Evolutionary conservation across 2,329 filamentous ascomycete genomes (phyloP).

Genomic region (Alternaria sp.): DNA sequence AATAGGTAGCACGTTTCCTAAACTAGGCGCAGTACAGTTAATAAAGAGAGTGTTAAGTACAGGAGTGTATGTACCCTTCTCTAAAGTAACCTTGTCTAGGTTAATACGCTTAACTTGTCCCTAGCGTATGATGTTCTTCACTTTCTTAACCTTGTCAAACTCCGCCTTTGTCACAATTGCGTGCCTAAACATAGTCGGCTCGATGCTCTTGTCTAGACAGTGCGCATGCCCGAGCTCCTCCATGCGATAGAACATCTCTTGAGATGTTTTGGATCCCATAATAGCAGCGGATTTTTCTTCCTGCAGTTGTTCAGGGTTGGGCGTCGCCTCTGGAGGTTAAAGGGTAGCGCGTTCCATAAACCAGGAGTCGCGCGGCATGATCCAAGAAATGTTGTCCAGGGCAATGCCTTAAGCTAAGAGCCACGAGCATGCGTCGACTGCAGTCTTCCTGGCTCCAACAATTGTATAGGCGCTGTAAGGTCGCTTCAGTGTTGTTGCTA

Average conservation of each 20-base stretch:
- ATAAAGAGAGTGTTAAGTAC: slow-evolving; percentile 1
- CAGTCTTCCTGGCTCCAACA: not conserved
- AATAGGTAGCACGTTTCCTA: not conserved
- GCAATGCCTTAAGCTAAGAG: not conserved
- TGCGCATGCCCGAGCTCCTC: not conserved
- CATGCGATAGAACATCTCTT: not conserved
- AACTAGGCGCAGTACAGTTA: not conserved
- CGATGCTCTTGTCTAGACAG: not conserved
- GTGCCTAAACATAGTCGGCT: not conserved
- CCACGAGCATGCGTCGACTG: not conserved
- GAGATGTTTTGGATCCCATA: not conserved
- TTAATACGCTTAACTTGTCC: not conserved
- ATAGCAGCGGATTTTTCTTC: not conserved
- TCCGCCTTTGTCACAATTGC: not conserved
- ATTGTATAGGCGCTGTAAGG: not conserved
- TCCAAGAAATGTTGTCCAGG: not conserved
- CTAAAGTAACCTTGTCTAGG: not conserved
- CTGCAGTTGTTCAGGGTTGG: not conserved
- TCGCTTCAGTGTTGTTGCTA: not conserved
- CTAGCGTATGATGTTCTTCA: not conserved
- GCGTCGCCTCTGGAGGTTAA: not conserved
- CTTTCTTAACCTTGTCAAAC: not conserved
- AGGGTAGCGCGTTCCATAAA: not conserved
- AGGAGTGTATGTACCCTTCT: not conserved
- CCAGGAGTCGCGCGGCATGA: not conserved